Conservation (phyloP, 2,329 filamentous ascomycete species). For the Diaporthe sp. region DNA sequence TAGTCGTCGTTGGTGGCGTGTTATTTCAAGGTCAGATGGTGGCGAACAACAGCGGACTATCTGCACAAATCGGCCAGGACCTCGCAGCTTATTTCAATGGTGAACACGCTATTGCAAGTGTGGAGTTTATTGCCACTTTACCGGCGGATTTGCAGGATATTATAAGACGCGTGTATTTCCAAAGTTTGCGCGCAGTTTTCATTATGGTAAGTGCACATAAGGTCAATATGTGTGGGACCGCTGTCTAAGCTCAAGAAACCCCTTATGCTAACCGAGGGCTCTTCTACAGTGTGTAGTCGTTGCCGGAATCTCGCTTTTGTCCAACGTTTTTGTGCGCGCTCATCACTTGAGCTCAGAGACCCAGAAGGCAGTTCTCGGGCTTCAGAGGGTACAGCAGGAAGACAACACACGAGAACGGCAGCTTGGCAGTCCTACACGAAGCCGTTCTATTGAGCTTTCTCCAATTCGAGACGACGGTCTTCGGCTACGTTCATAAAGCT, state of each 20-base stretch:
- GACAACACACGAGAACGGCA: neutral
- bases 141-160: neutral
- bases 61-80: constrained; percentile 55
- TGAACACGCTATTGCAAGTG: constrained; percentile 9
- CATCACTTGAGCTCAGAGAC: constrained; percentile 8
- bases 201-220: neutral
- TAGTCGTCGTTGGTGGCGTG: constrained; percentile 79
- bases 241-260: too few relatives aligned
- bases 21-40: constrained; percentile 82
- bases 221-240: neutral
- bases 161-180: neutral
- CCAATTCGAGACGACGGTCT: neutral
- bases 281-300: neutral
- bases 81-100: constrained; percentile 2
- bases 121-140: neutral
- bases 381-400: neutral
- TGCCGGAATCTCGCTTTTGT: neutral
- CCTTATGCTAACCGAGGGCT: neutral
- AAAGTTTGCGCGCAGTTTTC: neutral
- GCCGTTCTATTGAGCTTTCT: neutral
- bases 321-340: constrained; percentile 1
- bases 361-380: neutral
- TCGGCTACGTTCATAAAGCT: neutral
- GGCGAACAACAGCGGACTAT: constrained; percentile 60
- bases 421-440: neutral